Evolutionary conservation across 1,284 basidiomycete genomes (phyloP), one percentile per base, ranked within the genome.

Genomic region (Bondarzewia mesenterica): DNA sequence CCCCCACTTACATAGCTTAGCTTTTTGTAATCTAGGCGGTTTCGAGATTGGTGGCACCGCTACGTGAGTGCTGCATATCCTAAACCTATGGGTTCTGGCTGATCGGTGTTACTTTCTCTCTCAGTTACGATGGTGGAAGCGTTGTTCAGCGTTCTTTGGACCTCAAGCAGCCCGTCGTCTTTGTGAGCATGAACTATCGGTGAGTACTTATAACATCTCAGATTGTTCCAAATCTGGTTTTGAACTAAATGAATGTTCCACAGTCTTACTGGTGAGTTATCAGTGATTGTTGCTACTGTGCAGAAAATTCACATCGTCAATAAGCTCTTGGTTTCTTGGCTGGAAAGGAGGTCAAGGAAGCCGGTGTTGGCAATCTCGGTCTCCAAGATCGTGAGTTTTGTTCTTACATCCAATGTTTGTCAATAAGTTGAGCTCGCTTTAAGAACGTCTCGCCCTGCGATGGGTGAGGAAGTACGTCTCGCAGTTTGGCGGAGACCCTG

Each of bases 161-260:
- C 25, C 50, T 63, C 26, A 48, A 48, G 16, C 54, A 61, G 49
- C 61, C 65, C 1, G 52, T 63, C 44, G 54, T 70, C 44, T 60
- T 61, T 35, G 63, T 66, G 7, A 61, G 65, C 8, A 56, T 66
- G 48, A 70, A 69, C 53, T 69, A 70, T 54, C 62, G 67, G 40
- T 57, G 18, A 49, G 49, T 21, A 15, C 26, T 41, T n/a, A n/a
- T n/a, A n/a, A n/a, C n/a, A n/a, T 35, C 8, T 35, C 10, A n/a
- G 10, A 10, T 35, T 8, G 32, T n/a, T n/a, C 32, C n/a, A 10
- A 8, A n/a, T 35, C 32, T n/a, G n/a, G n/a, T n/a, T n/a, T n/a
- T n/a, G n/a, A n/a, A n/a, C n/a, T n/a, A n/a, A n/a, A n/a, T n/a
- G n/a, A n/a, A n/a, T n/a, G n/a, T n/a, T n/a, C 25, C 20, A 5